Evolutionary conservation across 1,284 basidiomycete species (phyloP).

Genomic region (Puccinia novopanici): DNA sequence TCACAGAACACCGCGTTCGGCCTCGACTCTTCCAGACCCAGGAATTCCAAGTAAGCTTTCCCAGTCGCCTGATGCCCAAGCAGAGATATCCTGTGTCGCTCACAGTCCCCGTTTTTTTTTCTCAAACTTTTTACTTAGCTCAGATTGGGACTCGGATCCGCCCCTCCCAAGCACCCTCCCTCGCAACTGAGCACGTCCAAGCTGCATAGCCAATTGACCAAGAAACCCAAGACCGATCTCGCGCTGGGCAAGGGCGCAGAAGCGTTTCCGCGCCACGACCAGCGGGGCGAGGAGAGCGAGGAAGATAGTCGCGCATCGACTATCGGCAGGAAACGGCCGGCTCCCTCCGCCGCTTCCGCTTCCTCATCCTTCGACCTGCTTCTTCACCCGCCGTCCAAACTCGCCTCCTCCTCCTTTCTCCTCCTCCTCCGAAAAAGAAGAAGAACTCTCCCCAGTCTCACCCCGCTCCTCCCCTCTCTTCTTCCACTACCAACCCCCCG

Average conservation of each 20-base stretch:
- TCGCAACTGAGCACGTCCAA: neutral
- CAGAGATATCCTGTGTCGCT: neutral
- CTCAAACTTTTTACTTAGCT: neutral
- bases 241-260: neutral
- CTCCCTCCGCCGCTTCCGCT: neutral
- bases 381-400: slow-evolving; percentile 8
- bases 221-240: neutral
- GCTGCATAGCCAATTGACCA: neutral
- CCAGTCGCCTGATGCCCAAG: neutral
- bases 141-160: slow-evolving; percentile 9
- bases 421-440: neutral
- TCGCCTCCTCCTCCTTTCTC: neutral
- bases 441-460: too few relatives aligned
- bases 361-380: neutral
- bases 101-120: neutral
- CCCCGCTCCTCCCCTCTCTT: neutral
- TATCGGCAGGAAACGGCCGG: neutral
- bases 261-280: too few relatives aligned
- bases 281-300: neutral
- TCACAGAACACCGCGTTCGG: neutral
- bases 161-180: neutral
- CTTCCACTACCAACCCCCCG: neutral
- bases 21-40: neutral
- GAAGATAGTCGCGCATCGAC: slow-evolving; percentile 21
- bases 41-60: slow-evolving; percentile 17